phyloP scores from a whole-genome alignment of 179 eudicot genomes.

The Drosera spatulata region DNA sequence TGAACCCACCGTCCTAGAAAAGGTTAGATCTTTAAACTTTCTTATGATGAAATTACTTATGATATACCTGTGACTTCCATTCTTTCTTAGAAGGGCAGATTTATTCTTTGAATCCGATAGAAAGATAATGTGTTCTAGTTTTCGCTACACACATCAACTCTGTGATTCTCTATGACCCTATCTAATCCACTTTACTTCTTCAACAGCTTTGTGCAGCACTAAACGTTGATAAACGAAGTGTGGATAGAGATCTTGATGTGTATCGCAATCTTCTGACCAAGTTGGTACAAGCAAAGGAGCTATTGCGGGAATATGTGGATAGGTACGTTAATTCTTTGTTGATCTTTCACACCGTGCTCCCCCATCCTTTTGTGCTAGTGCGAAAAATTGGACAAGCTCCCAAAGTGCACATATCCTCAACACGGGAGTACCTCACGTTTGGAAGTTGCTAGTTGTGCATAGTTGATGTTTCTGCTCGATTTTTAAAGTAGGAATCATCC shows the following conservation, averaged over 20 bases:
- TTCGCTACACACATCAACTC: no score
- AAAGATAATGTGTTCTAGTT: no score
- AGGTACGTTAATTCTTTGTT: slow-evolving; percentile 29
- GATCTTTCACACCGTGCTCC: background rate
- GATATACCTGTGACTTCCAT: background rate
- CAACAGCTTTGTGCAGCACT: slow-evolving; percentile 82
- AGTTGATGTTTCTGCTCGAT: no score
- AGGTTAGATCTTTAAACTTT: slow-evolving; percentile 31
- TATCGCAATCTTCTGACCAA: slow-evolving; percentile 85
- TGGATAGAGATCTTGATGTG: slow-evolving; percentile 94
- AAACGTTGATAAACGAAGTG: slow-evolving; percentile 77
- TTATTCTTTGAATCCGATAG: background rate
- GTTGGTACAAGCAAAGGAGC: slow-evolving; percentile 94
- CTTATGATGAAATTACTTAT: background rate
- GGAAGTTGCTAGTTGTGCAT: no score
- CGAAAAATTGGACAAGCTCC: background rate
- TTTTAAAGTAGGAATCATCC: no score
- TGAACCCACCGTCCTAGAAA: slow-evolving; percentile 75
- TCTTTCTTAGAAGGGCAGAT: background rate
- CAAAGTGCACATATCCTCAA: no score
- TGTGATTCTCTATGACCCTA: no score
- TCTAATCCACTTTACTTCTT: background rate
- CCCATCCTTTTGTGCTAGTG: no score
- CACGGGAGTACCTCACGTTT: no score
- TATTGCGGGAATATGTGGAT: slow-evolving; percentile 75